Evolutionary conservation across 768 basidiomycete genomes (phyloP), one percentile per base, ranked within the genome.

Genomic region (Strobilomyces dryophilus): DNA sequence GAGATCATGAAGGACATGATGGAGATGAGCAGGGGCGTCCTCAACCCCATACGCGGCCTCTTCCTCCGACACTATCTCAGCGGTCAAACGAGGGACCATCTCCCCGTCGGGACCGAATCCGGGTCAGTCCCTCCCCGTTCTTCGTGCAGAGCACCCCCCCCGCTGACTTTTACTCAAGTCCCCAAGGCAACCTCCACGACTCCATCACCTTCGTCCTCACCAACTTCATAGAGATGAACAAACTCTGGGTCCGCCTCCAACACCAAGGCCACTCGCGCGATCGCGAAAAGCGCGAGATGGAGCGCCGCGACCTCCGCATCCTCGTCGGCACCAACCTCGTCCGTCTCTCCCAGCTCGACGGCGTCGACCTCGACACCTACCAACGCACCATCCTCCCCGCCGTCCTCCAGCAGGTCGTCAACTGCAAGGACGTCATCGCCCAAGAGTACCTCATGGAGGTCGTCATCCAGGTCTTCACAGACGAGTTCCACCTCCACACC

Each of bases 1-100:
- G 95, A 99, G 74, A 93, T 99, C 57, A 99, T 98, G 95, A 98
- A 97, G 79, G 97, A 99, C 71, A 98, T 98, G 95, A 89, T 99
- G 89, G 97, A 99, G 71, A 98, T 98, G 97, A 93, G 93, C 34
- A 79, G 94, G 18, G 97, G 97, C 55, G 93, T 99, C 5, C 79
- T 98, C 57, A 94, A 98, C 68, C 95, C 97, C n/a, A 92, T 94
- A 46, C 80, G 97, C 43, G 97, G 97, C 17, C 74, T 99, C 32
- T 99, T 99, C 73, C 76, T 99, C 34, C 80, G 95, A 26, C 95
- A 99, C 67, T 98, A 98, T 71, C 83, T 98, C 32, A 93, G 90
- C 54, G 95, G 97, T 14, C 95, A 98, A 75, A 98, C 97, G 15
- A 80, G 94, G 58, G 95, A 98, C 65, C 84, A 95, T 66, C 73